These are phyloP conservation scores for Perkinsus olseni DNA, from an alignment of 169 alveolate species.

Conservation along the genomic window DNA sequence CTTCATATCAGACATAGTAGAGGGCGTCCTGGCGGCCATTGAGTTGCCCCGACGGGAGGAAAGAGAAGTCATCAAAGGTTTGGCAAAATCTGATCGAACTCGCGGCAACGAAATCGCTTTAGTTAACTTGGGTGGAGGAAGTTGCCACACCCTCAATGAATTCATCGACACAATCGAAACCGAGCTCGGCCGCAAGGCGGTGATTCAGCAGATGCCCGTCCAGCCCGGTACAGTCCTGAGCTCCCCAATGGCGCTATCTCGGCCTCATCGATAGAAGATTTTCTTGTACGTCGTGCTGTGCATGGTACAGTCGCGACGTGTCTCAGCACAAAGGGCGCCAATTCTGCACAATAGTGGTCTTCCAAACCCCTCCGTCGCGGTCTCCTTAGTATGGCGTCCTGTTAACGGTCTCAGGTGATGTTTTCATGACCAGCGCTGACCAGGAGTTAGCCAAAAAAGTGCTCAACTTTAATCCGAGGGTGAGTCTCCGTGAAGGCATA, in stretches of 20 bases:
- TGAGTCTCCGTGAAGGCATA: neutral
- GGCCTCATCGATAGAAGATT: too few relatives aligned
- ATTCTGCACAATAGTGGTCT: too few relatives aligned
- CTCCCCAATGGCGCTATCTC: too few relatives aligned
- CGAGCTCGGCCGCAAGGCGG: conserved; percentile 14
- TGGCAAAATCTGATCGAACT: neutral
- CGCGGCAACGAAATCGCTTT: neutral
- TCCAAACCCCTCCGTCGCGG: neutral
- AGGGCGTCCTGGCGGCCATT: conserved; percentile 14
- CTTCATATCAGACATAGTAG: conserved; percentile 11
- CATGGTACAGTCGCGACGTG: too few relatives aligned
- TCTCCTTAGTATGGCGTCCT: neutral
- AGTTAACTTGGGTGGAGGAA: conserved; percentile 12
- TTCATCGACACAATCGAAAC: conserved; percentile 18
- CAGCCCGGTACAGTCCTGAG: conserved; percentile 17
- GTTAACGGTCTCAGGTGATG: neutral
- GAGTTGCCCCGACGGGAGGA: conserved; percentile 3
- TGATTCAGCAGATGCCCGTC: conserved; percentile 8
- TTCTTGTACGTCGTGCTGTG: too few relatives aligned
- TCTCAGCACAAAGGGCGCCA: too few relatives aligned
- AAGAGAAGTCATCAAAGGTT: neutral
- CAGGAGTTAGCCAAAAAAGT: neutral
- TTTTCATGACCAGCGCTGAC: neutral
- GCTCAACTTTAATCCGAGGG: neutral
- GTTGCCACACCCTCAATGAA: conserved; percentile 19